A percentile compares a stretch with the other conserved stretches of the same genome.
These are phyloP conservation scores for Cryomyces antarcticus DNA, from an alignment of 495 filamentous ascomycete species.

Conservation along the genomic window DNA sequence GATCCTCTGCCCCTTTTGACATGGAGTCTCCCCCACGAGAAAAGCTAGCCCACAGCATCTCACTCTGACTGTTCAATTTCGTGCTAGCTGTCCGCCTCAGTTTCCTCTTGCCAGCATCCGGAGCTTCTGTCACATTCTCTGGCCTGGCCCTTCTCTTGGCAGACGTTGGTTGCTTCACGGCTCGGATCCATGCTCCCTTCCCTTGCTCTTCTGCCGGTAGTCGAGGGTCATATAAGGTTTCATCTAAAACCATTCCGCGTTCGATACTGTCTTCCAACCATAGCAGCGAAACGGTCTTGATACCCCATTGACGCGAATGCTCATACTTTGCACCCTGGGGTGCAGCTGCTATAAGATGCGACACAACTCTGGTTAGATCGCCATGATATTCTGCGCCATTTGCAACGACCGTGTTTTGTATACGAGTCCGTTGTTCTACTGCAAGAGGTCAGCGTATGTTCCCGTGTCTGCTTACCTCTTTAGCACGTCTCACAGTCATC, in stretches of 20 bases:
- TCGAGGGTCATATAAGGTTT: constrained; percentile 56
- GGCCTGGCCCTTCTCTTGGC: constrained; percentile 28
- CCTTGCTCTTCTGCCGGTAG: constrained; percentile 51
- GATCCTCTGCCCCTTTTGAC: not conserved
- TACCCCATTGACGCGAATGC: constrained; percentile 58
- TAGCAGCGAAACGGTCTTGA: constrained; percentile 56
- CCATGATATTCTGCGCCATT: constrained; percentile 69
- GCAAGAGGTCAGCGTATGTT: not conserved
- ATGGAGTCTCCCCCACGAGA: constrained; percentile 28
- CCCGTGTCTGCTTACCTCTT: not conserved
- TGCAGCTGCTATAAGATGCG: constrained; percentile 62
- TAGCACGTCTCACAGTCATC: constrained; percentile 42
- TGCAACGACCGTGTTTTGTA: constrained; percentile 38
- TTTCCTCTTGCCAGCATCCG: constrained; percentile 38
- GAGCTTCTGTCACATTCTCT: constrained; percentile 2
- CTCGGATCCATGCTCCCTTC: constrained; percentile 50
- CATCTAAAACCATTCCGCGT: constrained; percentile 85
- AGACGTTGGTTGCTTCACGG: constrained; percentile 4
- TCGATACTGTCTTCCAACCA: constrained; percentile 75
- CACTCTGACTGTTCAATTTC: constrained; percentile 57
- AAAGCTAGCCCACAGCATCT: constrained; percentile 76
- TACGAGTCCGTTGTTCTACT: constrained; percentile 46
- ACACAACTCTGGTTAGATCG: constrained; percentile 68
- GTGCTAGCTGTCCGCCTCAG: constrained; percentile 62
- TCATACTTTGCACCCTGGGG: constrained; percentile 75